Evolutionary conservation across 805 yeast species (phyloP), one percentile per base, ranked within the genome.

Genomic region (Saccharomycopsis lassenensis): DNA sequence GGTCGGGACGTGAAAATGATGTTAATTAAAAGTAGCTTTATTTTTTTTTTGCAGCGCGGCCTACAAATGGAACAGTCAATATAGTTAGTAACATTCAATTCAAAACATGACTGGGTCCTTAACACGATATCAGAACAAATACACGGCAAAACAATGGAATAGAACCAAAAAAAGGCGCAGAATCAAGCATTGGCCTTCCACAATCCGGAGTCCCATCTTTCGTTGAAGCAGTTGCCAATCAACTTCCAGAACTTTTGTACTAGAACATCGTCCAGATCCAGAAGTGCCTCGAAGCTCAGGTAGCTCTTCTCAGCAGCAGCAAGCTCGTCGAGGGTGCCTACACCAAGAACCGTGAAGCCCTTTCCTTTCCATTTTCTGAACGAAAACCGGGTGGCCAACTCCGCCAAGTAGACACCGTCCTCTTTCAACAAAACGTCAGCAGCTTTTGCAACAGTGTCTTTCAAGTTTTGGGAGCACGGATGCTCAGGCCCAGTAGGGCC

Each of bases 301-400:
- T 71, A 80, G 45, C 72, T 75, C 0, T 51, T 50, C 10, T 80
- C 55, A 0, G 94, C 94, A 27, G 58, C 61, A 12, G 71, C 55
- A 38, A 87, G 64, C 51, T 87, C 95, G 4, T 51, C 55, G 2
- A 77, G 52, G 19, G 58, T 69, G 29, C 87, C 74, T 19, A 82
- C 75, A 1, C 97, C 97, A 31, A 87, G 58, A 2, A 87, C 91
- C 2, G 87, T 74, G 4, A 74, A 66, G 0, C 82, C 81, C 26
- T 52, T 49, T 26, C 52, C 51, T 14, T 44, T 49, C 85, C 87
- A 81, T 35, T 64, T 58, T 31, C 69, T 57, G 26, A 81, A 58
- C 0, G 95, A 87, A 54, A 65, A 89, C 43, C 91, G 62, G 1
- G 83, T 75, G 2, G 95, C 82, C 43, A 86, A 55, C 44, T 80